Evolutionary conservation across 352 stramenopile species (phyloP), one percentile per base, ranked within the genome.

Genomic region (Phytophthora pluvialis): DNA sequence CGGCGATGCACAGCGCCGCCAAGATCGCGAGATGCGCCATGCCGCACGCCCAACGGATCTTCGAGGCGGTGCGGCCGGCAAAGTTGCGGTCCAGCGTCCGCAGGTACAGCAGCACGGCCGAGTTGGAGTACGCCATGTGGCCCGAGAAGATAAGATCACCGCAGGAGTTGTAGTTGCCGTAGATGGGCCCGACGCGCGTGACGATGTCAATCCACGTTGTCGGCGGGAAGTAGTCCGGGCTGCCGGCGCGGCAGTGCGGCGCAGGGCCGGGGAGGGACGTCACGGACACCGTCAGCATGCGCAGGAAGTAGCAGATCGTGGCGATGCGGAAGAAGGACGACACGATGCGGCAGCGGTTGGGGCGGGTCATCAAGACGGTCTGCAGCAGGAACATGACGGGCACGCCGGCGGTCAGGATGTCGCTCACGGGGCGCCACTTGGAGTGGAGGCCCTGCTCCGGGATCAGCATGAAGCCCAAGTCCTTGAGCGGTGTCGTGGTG

Each of bases 81-180:
- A 84, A 81, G 45, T 89, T 76, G 43, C 83, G 81, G 55, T 89
- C 81, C 29, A 88, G 60, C 51, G 75, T 75, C 18, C 84, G 82
- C 60, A 93, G 51, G 39, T 91, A 89, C 16, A 90, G 56, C 57
- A 92, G 54, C 64, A 90, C 76, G 8, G 83, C 81, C 48, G 75
- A 81, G 53, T 75, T 90, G 26, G 83, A 89, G 66, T 89, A 90
- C 25, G 79, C 79, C 75, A 89, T 87, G 70, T 92, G 83, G 7
- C 83, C 83, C 45, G 83, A 92, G 58, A 92, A 92, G 31, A 92
- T 85, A 26, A 92, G 75, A 61, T 92, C 83, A 12, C 83, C 83
- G 52, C 83, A 92, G 31, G 83, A 90, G 58, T 86, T 90, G 78
- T 87, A 85, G 59, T 88, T 85, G 51, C 80, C 80, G 72, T 89